Evolutionary conservation across 2,329 filamentous ascomycete species (phyloP), one percentile per base, ranked within the genome.

Genomic region (Plectosphaerella sp.): DNA sequence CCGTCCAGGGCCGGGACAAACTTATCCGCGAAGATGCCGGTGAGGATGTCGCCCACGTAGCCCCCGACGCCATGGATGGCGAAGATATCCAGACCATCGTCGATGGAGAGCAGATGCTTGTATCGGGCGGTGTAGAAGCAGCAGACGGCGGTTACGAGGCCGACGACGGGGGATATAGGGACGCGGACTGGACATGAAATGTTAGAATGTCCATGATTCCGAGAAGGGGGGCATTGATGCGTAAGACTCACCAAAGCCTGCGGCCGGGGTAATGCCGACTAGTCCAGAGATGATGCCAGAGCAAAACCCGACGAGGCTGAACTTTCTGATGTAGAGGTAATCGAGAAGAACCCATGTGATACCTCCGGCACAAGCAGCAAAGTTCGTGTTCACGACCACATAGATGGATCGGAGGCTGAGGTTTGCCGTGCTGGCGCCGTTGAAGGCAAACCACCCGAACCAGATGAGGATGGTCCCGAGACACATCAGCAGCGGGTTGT

Each of bases 401-500:
- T 80, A 76, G 62, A 83, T 74, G 37, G 76, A 72, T 43, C 79
- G 72, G 9, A 83, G 60, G 5, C 72, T 74, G 1, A 78, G 65
- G 58, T 82, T 82, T 25, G 76, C 71, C 1, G 78, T 76, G 45
- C 66, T 73, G 16, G 66, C 74, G 54, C 57, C 76, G 54, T 80
- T 80, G 62, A 80, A 80, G 0, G 73, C 76, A 49, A 79, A 76
- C 77, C 77, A 80, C 1, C 78, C 82, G 54, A 86, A 84, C 82
- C 83, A 87, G 54, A 87, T 85, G 41, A 87, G 69, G 1, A 84
- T 71, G 1, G 83, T 87, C 2, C 83, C 83, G 2, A 87, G 72
- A 58, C 82, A 83, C 58, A 87, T 81, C 1, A 87, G 73, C 1
- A 81, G 78, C 1, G 82, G 79, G 64, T 85, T 86, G 62, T 87